Base-by-base conservation (phyloP, 495 filamentous ascomycete species). In the Podospora australis region DNA sequence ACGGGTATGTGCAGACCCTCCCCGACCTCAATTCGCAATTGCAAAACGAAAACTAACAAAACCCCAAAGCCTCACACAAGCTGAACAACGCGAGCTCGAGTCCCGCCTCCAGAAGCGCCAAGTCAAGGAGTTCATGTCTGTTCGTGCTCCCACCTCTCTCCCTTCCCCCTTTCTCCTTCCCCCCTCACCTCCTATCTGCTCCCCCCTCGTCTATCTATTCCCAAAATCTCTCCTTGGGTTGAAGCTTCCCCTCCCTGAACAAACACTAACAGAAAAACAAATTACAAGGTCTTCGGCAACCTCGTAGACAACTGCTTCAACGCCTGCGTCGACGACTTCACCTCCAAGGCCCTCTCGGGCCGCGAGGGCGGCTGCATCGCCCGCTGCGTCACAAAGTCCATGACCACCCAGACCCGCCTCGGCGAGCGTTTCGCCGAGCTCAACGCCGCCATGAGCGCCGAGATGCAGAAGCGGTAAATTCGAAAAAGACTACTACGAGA, bases 251-350 rank as follows among this genome's bases (percentile, higher is more conserved):
- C n/a, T n/a, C n/a, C n/a, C n/a, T n/a, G n/a, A n/a, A n/a, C n/a
- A n/a, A n/a, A n/a, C n/a, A n/a, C 24, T 24, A 45, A 28, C 30
- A 28, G 39, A 34, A n/a, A 47, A 28, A 11, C 46, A 19, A 35
- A 30, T 39, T 59, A 98, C n/a, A n/a, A n/a, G 92, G 88, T 95
- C 82, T 97, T 96, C 74, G 91, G 88, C 64, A 88, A 86, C 70
- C 83, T 99, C 50, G 90, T 97, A 50, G 86, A 94, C 58, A 74
- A 84, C 64, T 98, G 92, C 78, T 98, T 98, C 77, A 84, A 88
- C 63, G 83, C 92, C 71, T 99, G 92, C 72, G 81, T 97, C 68
- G 91, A 88, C 67, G 91, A 96, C 74, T 99, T 99, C 79, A 95
- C 89, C 62, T 92, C 87, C 75, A 96, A 96, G 73, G 87, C 88